A percentile compares a stretch with the other conserved stretches of the same genome.
phyloP scores from a whole-genome alignment of 2,329 filamentous ascomycete species.

The Talaromyces sp. region DNA sequence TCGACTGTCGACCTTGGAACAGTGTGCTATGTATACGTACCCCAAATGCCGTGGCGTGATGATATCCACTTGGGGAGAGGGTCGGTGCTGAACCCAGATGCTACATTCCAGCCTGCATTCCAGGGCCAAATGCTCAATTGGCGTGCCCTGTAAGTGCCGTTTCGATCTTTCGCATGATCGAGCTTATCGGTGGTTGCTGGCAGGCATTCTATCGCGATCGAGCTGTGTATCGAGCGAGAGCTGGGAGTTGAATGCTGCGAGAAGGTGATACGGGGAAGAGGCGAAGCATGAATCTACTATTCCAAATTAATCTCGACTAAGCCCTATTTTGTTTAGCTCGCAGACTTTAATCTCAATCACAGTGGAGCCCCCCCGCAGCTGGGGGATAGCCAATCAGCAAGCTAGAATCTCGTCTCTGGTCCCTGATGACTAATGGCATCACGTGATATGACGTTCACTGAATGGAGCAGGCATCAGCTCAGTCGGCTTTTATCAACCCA shows the following conservation, averaged over 20 bases:
- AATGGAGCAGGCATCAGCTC: neutral
- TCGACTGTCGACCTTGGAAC: neutral
- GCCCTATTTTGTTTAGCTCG: neutral
- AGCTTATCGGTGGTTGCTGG: neutral
- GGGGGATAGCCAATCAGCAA: neutral
- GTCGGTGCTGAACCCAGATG: slow-evolving; percentile 5
- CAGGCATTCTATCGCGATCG: neutral
- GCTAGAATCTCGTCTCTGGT: neutral
- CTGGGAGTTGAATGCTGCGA: neutral
- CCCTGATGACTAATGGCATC: neutral
- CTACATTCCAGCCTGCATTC: neutral
- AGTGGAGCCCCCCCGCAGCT: neutral
- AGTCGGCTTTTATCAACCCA: neutral
- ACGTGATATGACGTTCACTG: neutral
- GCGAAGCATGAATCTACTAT: neutral
- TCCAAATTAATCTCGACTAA: neutral
- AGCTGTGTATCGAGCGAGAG: neutral
- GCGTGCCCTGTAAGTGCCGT: neutral
- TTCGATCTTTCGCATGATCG: neutral
- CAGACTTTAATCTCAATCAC: neutral
- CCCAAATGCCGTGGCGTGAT: neutral
- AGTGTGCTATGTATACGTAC: neutral
- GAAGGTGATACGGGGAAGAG: neutral
- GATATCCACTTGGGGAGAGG: neutral
- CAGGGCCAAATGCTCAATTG: neutral